A percentile compares a stretch with the other conserved stretches of the same genome.
These are phyloP conservation scores for Mortierella sp. DNA, from an alignment of 371 early-diverging fungal genomes.

Conservation along the genomic window DNA sequence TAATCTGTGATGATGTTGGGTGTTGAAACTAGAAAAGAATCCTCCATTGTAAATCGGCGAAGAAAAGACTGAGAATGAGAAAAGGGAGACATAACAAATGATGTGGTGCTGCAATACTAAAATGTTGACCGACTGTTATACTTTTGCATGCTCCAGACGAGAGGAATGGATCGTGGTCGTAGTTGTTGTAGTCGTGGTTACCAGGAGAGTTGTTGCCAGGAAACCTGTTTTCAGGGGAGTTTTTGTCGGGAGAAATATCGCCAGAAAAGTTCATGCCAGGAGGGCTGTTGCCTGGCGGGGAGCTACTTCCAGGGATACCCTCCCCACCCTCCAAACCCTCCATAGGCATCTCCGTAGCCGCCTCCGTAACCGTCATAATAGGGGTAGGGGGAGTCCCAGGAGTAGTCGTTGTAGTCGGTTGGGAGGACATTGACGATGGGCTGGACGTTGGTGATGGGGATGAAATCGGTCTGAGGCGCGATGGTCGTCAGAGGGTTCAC, in stretches of 20 bases:
- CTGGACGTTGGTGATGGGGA: slow-evolving; percentile 37
- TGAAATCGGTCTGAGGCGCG: slow-evolving; percentile 38
- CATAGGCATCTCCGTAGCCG: slow-evolving; percentile 1
- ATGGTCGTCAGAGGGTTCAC: slow-evolving; percentile 22
- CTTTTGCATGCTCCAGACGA: neutral
- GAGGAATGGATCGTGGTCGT: neutral
- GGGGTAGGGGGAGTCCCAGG: neutral
- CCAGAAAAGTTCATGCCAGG: neutral
- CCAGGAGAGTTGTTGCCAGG: neutral
- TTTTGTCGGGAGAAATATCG: neutral
- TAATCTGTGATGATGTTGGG: too few relatives aligned
- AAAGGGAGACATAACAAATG: neutral
- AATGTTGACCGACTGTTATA: too few relatives aligned
- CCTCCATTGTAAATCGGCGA: neutral
- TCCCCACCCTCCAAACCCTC: neutral
- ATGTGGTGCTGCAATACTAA: neutral
- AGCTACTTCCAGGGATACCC: neutral
- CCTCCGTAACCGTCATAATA: neutral
- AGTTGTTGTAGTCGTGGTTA: too few relatives aligned
- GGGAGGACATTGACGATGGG: slow-evolving; percentile 49
- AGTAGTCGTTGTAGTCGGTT: slow-evolving; percentile 41
- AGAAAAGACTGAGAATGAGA: neutral
- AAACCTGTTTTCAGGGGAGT: too few relatives aligned
- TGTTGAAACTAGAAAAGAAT: too few relatives aligned
- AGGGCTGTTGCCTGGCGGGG: too few relatives aligned